phyloP scores from a whole-genome alignment of 2,329 filamentous ascomycete species.

The Akanthomyces muscarius region DNA sequence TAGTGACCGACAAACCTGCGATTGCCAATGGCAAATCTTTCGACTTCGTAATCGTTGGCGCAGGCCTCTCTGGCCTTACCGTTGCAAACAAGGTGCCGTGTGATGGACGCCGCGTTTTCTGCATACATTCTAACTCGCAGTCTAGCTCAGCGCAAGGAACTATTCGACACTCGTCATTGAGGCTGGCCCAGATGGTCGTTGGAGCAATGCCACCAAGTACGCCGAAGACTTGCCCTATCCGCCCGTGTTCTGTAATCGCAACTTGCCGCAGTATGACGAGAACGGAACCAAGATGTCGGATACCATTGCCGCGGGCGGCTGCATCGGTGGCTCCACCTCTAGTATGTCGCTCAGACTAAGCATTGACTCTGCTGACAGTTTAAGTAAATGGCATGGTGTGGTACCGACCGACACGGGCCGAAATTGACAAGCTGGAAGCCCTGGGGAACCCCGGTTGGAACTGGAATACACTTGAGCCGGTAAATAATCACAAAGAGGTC shows the following conservation, averaged over 20 bases:
- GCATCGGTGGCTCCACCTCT: slow-evolving; percentile 25
- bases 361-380: not conserved
- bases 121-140: not conserved
- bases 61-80: slow-evolving; percentile 34
- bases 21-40: slow-evolving; percentile 18
- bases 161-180: slow-evolving; percentile 24
- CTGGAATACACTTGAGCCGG: slow-evolving; percentile 30
- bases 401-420: slow-evolving; percentile 23
- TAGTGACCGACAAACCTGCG: slow-evolving; percentile 22
- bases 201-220: slow-evolving; percentile 22
- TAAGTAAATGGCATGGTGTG: slow-evolving; percentile 26
- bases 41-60: slow-evolving; percentile 37
- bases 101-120: not conserved
- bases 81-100: slow-evolving; percentile 19
- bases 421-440: slow-evolving; percentile 23
- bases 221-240: slow-evolving; percentile 20
- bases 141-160: slow-evolving; percentile 22
- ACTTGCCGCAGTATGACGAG: slow-evolving; percentile 22
- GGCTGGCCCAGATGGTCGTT: slow-evolving; percentile 23
- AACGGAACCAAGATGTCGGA: slow-evolving; percentile 18
- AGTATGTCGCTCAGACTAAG: slow-evolving; percentile 18
- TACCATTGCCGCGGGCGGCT: slow-evolving; percentile 23
- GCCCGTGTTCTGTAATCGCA: slow-evolving; percentile 22
- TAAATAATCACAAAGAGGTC: slow-evolving; percentile 21
- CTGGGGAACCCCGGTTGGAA: slow-evolving; percentile 29